Base-by-base conservation (phyloP, 2,329 filamentous ascomycete species). In the Sclerotinia glacialis region DNA sequence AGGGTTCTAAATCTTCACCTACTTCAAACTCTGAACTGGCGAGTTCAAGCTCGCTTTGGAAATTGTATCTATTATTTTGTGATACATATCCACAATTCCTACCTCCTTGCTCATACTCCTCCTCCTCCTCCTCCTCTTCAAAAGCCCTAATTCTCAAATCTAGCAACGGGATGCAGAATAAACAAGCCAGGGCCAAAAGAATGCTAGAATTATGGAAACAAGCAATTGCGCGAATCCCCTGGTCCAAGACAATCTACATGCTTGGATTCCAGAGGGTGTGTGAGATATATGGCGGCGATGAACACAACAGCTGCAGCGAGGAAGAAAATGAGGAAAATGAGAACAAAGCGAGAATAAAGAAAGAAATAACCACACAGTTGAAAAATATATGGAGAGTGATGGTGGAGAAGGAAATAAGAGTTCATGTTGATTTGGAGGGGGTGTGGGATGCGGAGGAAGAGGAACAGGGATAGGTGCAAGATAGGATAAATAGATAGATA, bases 191-290 rank as follows among this genome's bases (percentile, higher is more conserved):
- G 21, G 18, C 5, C 14, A 59, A 46, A 42, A 26, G 16, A 28
- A 49, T 28, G 1, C 85, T 82, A 69, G 78, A 81, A 1, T 79
- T 85, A 0, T 85, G 85, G 71, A 83, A 85, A 67, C 78, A 83
- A 44, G 86, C 84, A 0, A 72, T 90, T 69, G 78, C 81, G 53
- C 78, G 80, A 21, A 81, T 87, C 72, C 88, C 88, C 0, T 90
- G 87, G 86, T 83, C 80, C 1, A 89, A 90, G 74, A 80, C 82
- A 47, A 80, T 86, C 58, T 77, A 86, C 53, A 80, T 89, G 77
- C 67, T 83, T 34, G 87, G 83, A 0, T 86, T 89, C 67, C 78
- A 79, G 54, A 76, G 80, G 49, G 72, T 79, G 49, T 71, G 68
- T 47, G 68, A 37, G 16, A 37, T 66, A 16, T 40, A 40, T 40